Evolutionary conservation across 495 filamentous ascomycete genomes (phyloP), one percentile per base, ranked within the genome.

Genomic region (Talaromyces stipitatus): DNA sequence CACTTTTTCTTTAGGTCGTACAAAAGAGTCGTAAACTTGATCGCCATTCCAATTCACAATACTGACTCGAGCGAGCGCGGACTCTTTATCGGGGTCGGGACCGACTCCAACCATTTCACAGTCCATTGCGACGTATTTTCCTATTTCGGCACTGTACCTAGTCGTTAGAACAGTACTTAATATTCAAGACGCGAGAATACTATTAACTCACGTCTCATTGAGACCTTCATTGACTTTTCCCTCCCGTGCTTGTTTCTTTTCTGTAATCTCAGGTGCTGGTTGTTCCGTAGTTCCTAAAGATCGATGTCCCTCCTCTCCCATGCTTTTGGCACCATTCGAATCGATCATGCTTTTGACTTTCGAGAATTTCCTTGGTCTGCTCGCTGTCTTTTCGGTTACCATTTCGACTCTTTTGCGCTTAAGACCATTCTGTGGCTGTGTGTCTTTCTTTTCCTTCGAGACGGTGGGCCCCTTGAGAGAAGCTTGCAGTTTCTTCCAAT

Each of bases 21-120:
- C 94, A 64, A 86, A 97, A 7, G 87, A 89, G 76, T 98, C 94
- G 74, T 96, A 92, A 45, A 98, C 66, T 62, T 95, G 87, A 36
- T 86, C 80, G 22, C 90, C 90, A 70, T 96, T 89, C 75, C 88
- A 98, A 64, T 96, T 95, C 63, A 96, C 91, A 22, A 95, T 75
- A 64, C 87, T 91, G 54, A 91, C 86, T 11, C 94, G 81, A 2
- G 95, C 94, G 28, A 97, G 80, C 2, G 81, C 82, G 10, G 85
- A 86, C 64, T 88, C 82, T 46, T 74, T 68, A 38, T 86, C 83
- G 3, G 78, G 79, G 30, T 80, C 77, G 1, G 86, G 83, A 2
- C 90, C 90, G 10, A 91, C 83, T 36, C 94, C 94, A 16, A 98
- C 92, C 94, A 98, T 98, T 73, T 98, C 94, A 71, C 94, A 97